Evolutionary conservation across 2,329 filamentous ascomycete genomes (phyloP), one percentile per base, ranked within the genome.

Genomic region (Phialophora chinensis): DNA sequence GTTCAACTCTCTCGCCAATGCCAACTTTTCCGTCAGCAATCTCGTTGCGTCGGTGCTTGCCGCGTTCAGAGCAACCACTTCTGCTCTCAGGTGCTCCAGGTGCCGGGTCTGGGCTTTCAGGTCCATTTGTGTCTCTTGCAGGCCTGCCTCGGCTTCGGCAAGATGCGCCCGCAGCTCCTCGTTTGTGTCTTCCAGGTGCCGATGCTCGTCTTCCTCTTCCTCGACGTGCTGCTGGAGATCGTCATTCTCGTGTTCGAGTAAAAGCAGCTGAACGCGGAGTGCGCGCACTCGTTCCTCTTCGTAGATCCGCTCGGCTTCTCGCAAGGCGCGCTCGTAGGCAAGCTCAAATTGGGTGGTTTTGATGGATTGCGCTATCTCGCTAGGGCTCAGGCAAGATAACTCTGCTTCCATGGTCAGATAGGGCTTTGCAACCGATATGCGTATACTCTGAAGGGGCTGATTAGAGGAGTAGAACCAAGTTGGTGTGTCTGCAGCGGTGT

Each of bases 251-350:
- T 93, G 88, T 68, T 89, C 84, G n/a, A 91, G 81, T n/a, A 93
- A 79, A 62, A 93, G 80, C 62, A 89, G 83, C 69, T 89, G 86
- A 67, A 94, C 83, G 71, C 87, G 87, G 60, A 92, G 79, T 70
- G 88, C 85, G 56, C 93, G 88, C 47, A 87, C 83, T 66, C 89
- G 87, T 77, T 98, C 93, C 70, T 92, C 88, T 73, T 91, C 91
- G 71, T 87, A 81, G 63, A 96, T 83, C 11, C 89, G 81, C 61
- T 91, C 86, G 42, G 90, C 85, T 62, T 88, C 83, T 72, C 90
- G 87, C 62, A 86, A 79, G 70, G 85, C 86, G 66, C 85, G 84
- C 71, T 90, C 87, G 76, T 93, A 91, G 72, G 86, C 86, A 67
- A 90, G 79, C 75, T 96, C 91, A 61, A 93, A 84, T 17, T 76